Evolutionary conservation across 148 eudicot species (phyloP).

Genomic region (Camellia japonica): DNA sequence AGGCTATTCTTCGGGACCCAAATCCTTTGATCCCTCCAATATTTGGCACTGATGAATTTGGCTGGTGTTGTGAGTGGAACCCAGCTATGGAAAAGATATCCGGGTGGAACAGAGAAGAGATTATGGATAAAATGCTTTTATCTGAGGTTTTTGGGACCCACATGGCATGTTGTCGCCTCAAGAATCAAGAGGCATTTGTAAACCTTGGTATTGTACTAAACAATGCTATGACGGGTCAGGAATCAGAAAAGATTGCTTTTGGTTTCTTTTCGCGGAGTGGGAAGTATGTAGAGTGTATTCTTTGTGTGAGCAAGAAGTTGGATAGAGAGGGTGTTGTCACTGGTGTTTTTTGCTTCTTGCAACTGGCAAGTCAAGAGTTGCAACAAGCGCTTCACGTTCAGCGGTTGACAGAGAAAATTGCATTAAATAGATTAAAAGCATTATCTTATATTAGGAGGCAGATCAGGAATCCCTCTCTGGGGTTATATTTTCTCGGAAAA

Average conservation of each 20-base stretch:
- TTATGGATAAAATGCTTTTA: constrained; percentile 73
- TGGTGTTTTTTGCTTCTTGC: constrained; percentile 88
- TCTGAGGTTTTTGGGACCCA: constrained; percentile 87
- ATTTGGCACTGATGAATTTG: constrained; percentile 83
- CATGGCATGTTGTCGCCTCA: constrained; percentile 64
- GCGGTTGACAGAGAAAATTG: constrained; percentile 72
- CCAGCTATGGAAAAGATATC: constrained; percentile 73
- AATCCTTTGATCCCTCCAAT: constrained; percentile 92
- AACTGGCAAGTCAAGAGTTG: constrained; percentile 88
- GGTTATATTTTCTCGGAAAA: constrained; percentile 59
- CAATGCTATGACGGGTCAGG: constrained; percentile 65
- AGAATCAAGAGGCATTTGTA: constrained; percentile 75
- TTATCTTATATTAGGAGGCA: constrained; percentile 74
- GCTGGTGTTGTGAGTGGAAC: constrained; percentile 97
- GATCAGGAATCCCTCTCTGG: constrained; percentile 75
- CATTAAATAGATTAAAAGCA: constrained; percentile 60
- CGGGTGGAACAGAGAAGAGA: constrained; percentile 61
- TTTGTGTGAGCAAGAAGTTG: constrained; percentile 67
- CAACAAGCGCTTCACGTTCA: constrained; percentile 90
- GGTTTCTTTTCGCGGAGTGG: constrained; percentile 69
- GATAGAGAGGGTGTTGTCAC: constrained; percentile 69
- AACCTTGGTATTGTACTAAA: constrained; percentile 67
- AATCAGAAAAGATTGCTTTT: constrained; percentile 65
- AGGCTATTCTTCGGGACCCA: constrained; percentile 82
- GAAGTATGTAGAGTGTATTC: constrained; percentile 68